Conservation (phyloP, 331 rosid genomes). For the Arachis monticola region DNA sequence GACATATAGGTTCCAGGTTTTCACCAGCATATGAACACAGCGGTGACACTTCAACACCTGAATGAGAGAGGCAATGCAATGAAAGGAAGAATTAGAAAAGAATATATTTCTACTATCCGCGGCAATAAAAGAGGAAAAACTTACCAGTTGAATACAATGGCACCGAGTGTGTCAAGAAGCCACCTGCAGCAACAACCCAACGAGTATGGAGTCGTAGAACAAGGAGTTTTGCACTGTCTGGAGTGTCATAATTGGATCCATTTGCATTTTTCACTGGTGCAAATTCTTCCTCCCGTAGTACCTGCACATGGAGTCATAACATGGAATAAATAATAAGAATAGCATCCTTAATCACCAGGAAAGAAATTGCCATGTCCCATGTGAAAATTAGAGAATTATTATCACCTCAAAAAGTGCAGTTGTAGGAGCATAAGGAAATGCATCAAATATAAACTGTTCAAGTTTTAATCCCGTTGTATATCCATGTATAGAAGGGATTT, state of each 20-base stretch:
- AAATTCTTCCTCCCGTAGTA: slow-evolving; percentile 92
- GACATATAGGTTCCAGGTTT: slow-evolving; percentile 92
- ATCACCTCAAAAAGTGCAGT: slow-evolving; percentile 97
- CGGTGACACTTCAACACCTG: slow-evolving; percentile 98
- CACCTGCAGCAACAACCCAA: slow-evolving; percentile 98
- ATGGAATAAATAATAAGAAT: slow-evolving; percentile 27
- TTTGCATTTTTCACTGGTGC: slow-evolving; percentile 97
- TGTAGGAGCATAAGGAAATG: slow-evolving; percentile 95
- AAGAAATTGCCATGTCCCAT: slow-evolving; percentile 23
- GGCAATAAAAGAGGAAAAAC: slow-evolving; percentile 24
- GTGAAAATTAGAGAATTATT: slow-evolving; percentile 13
- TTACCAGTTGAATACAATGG: slow-evolving; percentile 93
- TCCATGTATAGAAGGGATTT: slow-evolving; percentile 88
- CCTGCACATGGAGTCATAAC: slow-evolving; percentile 50
- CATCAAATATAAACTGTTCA: slow-evolving; percentile 96
- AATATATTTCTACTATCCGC: slow-evolving; percentile 19
- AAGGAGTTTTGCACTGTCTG: slow-evolving; percentile 92
- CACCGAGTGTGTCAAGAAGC: slow-evolving; percentile 97
- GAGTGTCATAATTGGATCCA: slow-evolving; percentile 91
- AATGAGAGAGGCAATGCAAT: slow-evolving; percentile 27
- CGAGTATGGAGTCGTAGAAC: slow-evolving; percentile 97
- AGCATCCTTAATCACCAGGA: slow-evolving; percentile 33
- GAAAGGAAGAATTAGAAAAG: neutral
- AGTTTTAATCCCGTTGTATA: slow-evolving; percentile 76
- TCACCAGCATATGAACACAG: slow-evolving; percentile 93